phyloP scores from a whole-genome alignment of 2,329 filamentous ascomycete genomes.

The Acrodontium crateriforme region DNA sequence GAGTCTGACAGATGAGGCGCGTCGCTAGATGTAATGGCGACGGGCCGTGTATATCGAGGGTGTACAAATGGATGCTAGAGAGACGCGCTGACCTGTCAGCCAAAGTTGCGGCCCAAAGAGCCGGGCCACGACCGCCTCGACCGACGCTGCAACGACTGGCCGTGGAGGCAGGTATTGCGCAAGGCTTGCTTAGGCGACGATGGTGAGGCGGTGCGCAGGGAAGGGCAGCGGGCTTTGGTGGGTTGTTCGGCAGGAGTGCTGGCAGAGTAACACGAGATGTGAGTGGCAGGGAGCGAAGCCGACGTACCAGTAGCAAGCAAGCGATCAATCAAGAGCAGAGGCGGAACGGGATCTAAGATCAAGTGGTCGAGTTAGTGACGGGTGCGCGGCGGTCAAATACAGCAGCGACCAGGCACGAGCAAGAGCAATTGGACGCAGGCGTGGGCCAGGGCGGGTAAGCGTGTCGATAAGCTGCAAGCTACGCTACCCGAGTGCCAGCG shows the following conservation, averaged over 20 bases:
- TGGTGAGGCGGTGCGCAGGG: background rate
- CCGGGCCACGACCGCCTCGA: background rate
- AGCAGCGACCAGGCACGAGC: slow-evolving; percentile 2
- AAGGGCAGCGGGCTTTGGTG: background rate
- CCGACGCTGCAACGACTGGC: background rate
- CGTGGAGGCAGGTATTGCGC: slow-evolving; percentile 1
- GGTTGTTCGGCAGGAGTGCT: background rate
- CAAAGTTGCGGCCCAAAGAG: slow-evolving; percentile 6
- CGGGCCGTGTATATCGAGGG: slow-evolving; percentile 3
- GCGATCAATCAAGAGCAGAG: slow-evolving; percentile 2
- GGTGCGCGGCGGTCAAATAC: slow-evolving; percentile 3
- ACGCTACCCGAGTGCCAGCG: slow-evolving; percentile 4
- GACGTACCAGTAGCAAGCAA: slow-evolving; percentile 6
- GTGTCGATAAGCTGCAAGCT: slow-evolving; percentile 3
- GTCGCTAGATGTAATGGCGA: slow-evolving; percentile 1
- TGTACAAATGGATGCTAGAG: slow-evolving; percentile 6
- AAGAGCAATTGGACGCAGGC: slow-evolving; percentile 7
- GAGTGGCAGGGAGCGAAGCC: background rate
- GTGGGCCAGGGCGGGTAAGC: slow-evolving; percentile 1
- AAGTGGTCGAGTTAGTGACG: slow-evolving; percentile 4
- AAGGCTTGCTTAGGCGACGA: background rate
- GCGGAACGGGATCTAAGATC: slow-evolving; percentile 5
- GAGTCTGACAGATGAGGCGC: background rate
- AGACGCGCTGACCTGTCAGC: slow-evolving; percentile 10
- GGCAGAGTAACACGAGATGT: background rate